Evolutionary conservation across 1,284 basidiomycete species (phyloP).

Genomic region (Microbotryum silenes-acaulis): DNA sequence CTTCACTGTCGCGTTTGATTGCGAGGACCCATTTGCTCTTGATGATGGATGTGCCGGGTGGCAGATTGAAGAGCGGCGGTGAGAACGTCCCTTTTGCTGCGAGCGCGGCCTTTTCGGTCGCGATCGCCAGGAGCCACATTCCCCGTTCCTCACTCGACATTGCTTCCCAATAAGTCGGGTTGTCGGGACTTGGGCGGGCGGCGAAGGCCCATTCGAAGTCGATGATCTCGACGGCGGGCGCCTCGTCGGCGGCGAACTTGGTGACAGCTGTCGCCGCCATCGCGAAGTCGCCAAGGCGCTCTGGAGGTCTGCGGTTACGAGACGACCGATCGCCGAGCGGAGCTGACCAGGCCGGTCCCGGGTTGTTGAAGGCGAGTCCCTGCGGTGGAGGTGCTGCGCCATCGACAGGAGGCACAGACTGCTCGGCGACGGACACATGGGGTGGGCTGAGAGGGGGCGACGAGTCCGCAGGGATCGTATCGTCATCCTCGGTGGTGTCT

Average conservation of each 20-base stretch:
- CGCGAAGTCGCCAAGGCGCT: background rate
- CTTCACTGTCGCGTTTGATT: conserved; percentile 22
- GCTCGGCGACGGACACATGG: background rate
- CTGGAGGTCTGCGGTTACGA: background rate
- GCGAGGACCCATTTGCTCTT: conserved; percentile 12
- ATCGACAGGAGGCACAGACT: background rate
- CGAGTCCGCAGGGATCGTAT: background rate
- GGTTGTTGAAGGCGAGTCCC: background rate
- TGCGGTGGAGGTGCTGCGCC: background rate
- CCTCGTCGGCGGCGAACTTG: too few species aligned
- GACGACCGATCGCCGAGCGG: background rate
- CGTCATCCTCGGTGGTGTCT: background rate
- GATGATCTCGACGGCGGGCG: background rate
- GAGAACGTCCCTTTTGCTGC: conserved; percentile 11
- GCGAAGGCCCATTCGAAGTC: background rate
- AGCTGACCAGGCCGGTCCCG: background rate
- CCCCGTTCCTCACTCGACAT: conserved; percentile 4
- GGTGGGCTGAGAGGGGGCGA: background rate
- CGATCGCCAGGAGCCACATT: conserved; percentile 7
- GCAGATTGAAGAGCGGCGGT: conserved; percentile 1
- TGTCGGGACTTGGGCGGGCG: background rate
- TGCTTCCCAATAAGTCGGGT: conserved; percentile 1
- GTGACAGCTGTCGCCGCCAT: background rate
- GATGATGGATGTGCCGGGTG: background rate
- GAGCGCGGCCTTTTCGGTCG: conserved; percentile 7